phyloP scores from a whole-genome alignment of 148 eudicot genomes.

The Gaultheria prostrata region DNA sequence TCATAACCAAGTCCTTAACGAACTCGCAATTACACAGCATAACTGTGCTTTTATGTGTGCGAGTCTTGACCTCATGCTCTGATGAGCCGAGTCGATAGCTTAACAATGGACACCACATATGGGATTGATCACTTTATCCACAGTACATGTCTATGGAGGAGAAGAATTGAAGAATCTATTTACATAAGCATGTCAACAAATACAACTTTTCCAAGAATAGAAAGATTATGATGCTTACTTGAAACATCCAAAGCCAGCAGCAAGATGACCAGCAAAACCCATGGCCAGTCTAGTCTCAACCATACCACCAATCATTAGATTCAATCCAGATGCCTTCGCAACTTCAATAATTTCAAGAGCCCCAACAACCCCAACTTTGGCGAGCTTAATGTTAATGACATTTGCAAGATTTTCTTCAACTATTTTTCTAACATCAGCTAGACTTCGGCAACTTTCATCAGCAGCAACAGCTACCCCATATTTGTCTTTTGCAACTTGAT shows the following conservation, averaged over 20 bases:
- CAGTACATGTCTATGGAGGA: neutral
- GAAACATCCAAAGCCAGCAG: constrained; percentile 93
- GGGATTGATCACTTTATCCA: neutral
- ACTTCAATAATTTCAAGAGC: constrained; percentile 71
- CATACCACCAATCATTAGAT: constrained; percentile 96
- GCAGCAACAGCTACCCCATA: constrained; percentile 85
- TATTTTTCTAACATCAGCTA: constrained; percentile 65
- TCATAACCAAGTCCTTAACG: neutral
- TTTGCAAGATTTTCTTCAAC: constrained; percentile 60
- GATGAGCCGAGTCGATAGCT: neutral
- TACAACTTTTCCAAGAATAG: neutral
- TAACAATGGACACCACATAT: neutral
- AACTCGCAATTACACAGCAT: neutral
- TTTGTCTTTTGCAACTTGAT: constrained; percentile 53
- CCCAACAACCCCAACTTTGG: constrained; percentile 81
- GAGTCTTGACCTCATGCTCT: neutral
- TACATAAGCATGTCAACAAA: neutral
- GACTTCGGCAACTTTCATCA: constrained; percentile 82
- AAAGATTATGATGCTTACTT: constrained; percentile 37
- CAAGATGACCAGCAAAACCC: constrained; percentile 96
- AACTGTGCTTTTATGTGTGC: neutral
- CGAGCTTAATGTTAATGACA: constrained; percentile 82
- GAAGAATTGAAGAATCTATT: neutral
- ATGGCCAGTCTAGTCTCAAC: constrained; percentile 92
- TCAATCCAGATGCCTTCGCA: constrained; percentile 57